These are phyloP conservation scores for Stagonosporopsis rhizophila DNA, from an alignment of 2,329 filamentous ascomycete species.

Conservation along the genomic window DNA sequence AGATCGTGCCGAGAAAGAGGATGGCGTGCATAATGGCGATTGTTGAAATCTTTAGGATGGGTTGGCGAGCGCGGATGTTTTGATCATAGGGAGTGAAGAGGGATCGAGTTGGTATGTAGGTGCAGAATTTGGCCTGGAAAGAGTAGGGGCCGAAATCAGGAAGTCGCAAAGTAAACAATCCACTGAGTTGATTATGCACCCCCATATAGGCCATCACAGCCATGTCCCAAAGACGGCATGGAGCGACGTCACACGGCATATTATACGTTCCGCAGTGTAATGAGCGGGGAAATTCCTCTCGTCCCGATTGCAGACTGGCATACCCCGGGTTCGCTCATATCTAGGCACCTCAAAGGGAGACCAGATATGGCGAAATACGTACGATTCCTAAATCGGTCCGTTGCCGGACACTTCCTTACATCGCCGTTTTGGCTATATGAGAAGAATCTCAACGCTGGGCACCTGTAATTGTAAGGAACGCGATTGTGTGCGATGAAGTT, in stretches of 20 bases:
- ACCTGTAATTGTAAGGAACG: background rate
- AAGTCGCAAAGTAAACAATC: background rate
- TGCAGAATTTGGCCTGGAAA: background rate
- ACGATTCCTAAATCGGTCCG: background rate
- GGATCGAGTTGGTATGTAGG: background rate
- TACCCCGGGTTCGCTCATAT: background rate
- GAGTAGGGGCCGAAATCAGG: background rate
- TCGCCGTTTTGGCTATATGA: slow-evolving; percentile 3
- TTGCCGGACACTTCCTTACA: background rate
- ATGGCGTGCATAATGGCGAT: slow-evolving; percentile 23
- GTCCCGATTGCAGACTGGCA: slow-evolving; percentile 1
- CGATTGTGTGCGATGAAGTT: background rate
- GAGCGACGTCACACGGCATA: slow-evolving; percentile 6
- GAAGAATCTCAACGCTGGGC: background rate
- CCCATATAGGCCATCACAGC: background rate
- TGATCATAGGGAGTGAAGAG: background rate
- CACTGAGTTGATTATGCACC: background rate
- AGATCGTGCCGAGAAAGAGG: slow-evolving; percentile 23
- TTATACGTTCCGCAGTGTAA: background rate
- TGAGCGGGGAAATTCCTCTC: background rate
- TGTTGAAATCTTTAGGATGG: background rate
- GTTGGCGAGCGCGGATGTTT: background rate
- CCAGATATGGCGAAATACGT: background rate
- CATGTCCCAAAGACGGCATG: background rate
- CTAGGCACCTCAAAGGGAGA: background rate